Conservation (phyloP, 495 filamentous ascomycete genomes). For the Penicillium turbatum region DNA sequence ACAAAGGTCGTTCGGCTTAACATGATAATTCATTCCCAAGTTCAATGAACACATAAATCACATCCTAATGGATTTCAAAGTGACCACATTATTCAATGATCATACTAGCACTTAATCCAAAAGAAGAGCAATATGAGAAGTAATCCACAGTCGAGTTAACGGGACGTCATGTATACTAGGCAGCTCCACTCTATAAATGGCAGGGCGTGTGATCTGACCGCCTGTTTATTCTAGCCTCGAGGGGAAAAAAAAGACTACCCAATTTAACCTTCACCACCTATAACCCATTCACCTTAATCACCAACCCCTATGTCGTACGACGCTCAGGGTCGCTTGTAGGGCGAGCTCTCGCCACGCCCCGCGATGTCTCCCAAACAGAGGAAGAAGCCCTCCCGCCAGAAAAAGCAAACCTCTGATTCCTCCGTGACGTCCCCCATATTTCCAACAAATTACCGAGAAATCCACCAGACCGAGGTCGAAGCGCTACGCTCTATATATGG, state of each 20-base stretch:
- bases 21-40: not conserved
- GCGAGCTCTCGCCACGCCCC: slow-evolving; percentile 38
- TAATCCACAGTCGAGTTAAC: not conserved
- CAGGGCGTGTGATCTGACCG: slow-evolving; percentile 22
- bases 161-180: slow-evolving; percentile 10
- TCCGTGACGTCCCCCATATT: slow-evolving; percentile 26
- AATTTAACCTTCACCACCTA: slow-evolving; percentile 5
- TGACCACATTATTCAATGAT: not conserved
- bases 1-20: not conserved
- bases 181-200: slow-evolving; percentile 14
- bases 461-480: slow-evolving; percentile 83
- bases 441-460: slow-evolving; percentile 70
- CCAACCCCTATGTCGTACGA: slow-evolving; percentile 17
- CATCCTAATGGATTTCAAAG: not conserved
- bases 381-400: slow-evolving; percentile 35
- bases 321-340: slow-evolving; percentile 24
- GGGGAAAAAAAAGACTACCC: slow-evolving; percentile 10
- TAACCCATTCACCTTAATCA: not conserved
- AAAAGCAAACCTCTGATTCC: slow-evolving; percentile 32
- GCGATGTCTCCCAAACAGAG: slow-evolving; percentile 51
- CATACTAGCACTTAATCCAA: not conserved
- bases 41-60: not conserved
- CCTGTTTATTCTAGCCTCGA: slow-evolving; percentile 18
- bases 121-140: not conserved
- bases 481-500: slow-evolving; percentile 86